Conservation (phyloP, 2,329 filamentous ascomycete species). For the Paecilomyces formosus region DNA sequence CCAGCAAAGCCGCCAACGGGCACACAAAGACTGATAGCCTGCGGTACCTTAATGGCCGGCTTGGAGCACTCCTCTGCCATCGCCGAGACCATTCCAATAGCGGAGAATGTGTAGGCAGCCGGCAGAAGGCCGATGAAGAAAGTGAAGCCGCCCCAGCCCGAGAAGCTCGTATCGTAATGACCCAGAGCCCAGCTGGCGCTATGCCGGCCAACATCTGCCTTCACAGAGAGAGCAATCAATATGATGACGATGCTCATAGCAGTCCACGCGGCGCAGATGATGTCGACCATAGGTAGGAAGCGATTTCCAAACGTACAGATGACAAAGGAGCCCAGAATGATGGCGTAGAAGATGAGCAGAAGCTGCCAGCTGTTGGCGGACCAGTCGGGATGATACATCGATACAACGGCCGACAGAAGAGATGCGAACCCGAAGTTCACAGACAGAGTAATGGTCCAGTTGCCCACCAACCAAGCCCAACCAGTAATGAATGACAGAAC, state of each 20-base stretch:
- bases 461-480: conserved; percentile 48
- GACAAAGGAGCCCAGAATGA: conserved; percentile 57
- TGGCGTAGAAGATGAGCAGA: conserved; percentile 62
- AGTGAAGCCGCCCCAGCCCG: conserved; percentile 53
- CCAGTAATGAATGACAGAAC: conserved; percentile 46
- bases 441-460: conserved; percentile 47
- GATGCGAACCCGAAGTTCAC: conserved; percentile 52
- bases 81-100: conserved; percentile 55
- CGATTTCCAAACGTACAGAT: conserved; percentile 62
- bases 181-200: conserved; percentile 46
- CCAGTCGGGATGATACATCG: conserved; percentile 50
- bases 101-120: conserved; percentile 51
- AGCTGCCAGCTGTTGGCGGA: conserved; percentile 55
- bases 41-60: conserved; percentile 46
- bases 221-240: conserved; percentile 49
- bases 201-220: conserved; percentile 48
- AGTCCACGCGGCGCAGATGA: conserved; percentile 50
- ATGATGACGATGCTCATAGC: conserved; percentile 50
- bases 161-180: conserved; percentile 48
- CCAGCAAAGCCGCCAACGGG: conserved; percentile 49
- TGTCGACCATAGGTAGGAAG: conserved; percentile 58
- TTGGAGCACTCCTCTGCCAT: conserved; percentile 56
- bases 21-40: conserved; percentile 45
- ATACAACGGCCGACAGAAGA: conserved; percentile 44
- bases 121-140: conserved; percentile 58